These are phyloP conservation scores for Candida tetrigidarum DNA, from an alignment of 1,139 yeast species.

Conservation along the genomic window DNA sequence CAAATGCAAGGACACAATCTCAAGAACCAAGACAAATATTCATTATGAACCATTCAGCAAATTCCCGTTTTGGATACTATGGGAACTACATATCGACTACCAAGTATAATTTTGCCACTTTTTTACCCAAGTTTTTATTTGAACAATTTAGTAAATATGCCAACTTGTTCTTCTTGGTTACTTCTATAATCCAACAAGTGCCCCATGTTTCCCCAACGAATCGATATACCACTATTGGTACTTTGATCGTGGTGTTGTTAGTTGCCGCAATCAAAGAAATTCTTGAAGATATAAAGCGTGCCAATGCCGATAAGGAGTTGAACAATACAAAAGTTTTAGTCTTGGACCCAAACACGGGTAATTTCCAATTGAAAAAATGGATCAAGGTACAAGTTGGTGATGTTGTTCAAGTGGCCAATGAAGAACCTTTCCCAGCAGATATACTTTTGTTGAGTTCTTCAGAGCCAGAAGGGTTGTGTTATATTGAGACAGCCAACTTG, in stretches of 20 bases:
- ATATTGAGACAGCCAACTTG: conserved; percentile 94
- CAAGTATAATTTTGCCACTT: conserved; percentile 94
- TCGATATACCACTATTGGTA: conserved; percentile 93
- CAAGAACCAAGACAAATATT: conserved; percentile 66
- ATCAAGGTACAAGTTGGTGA: conserved; percentile 91
- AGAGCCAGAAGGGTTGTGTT: conserved; percentile 98
- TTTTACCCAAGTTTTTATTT: conserved; percentile 89
- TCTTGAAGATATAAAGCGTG: conserved; percentile 88
- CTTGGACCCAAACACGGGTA: conserved; percentile 61
- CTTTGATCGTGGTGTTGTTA: conserved; percentile 77
- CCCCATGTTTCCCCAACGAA: conserved; percentile 97
- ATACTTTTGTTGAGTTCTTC: conserved; percentile 82
- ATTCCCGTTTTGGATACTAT: conserved; percentile 59
- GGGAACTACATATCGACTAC: conserved; percentile 95
- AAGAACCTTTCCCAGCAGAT: conserved; percentile 96
- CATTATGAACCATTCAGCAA: conserved; percentile 63
- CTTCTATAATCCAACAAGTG: conserved; percentile 94
- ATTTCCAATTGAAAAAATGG: conserved; percentile 76
- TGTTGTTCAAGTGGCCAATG: conserved; percentile 80
- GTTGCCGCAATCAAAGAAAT: conserved; percentile 95
- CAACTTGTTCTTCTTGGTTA: conserved; percentile 88
- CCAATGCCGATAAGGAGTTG: conserved; percentile 84
- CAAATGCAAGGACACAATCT: conserved; percentile 8
- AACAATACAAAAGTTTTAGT: conserved; percentile 80
- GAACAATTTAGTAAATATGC: conserved; percentile 99